Evolutionary conservation across 1,284 basidiomycete genomes (phyloP).

Genomic region (Leccinum glutinopallens): DNA sequence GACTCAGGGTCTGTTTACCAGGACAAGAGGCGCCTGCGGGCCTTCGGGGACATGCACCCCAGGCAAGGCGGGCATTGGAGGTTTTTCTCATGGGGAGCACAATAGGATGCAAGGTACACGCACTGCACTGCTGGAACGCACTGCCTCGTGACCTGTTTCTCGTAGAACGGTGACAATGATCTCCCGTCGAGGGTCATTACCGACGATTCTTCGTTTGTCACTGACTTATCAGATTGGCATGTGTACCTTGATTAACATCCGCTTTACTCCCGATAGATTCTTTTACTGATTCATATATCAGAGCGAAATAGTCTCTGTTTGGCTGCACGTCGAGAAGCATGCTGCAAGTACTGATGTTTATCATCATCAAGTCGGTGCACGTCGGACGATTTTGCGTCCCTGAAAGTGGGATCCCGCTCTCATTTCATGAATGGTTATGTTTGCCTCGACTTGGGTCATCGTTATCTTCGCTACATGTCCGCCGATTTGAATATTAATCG

Average conservation of each 20-base stretch:
- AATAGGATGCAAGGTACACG: background rate
- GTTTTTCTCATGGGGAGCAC: background rate
- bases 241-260: background rate
- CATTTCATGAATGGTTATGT: background rate
- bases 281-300: background rate
- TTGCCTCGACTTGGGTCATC: background rate
- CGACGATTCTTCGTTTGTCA: background rate
- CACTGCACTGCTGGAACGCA: background rate
- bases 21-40: background rate
- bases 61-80: background rate
- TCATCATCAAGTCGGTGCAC: background rate
- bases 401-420: background rate
- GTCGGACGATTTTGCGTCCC: background rate
- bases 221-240: background rate
- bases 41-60: background rate
- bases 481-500: background rate
- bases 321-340: background rate
- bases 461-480: background rate
- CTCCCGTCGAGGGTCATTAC: background rate
- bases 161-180: background rate
- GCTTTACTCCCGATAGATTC: background rate
- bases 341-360: background rate
- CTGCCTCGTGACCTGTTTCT: too few relatives aligned
- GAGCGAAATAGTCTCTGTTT: background rate
- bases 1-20: background rate